These are phyloP conservation scores for Fomitopsis palustris DNA, from an alignment of 1,284 basidiomycete genomes.

Conservation along the genomic window DNA sequence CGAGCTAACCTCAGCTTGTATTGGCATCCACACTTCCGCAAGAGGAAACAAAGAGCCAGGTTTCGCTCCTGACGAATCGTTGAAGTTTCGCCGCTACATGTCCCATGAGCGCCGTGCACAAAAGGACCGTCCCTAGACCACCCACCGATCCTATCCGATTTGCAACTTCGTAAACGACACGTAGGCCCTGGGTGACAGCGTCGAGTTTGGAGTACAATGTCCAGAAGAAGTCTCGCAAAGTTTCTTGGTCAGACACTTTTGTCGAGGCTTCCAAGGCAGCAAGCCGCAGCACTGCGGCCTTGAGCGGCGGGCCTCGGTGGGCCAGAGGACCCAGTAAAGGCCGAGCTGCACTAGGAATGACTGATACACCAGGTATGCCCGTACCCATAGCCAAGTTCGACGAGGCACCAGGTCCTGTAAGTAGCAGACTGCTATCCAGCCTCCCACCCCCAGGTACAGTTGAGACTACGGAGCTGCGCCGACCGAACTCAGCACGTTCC, in stretches of 20 bases:
- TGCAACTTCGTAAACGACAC: conserved; percentile 90
- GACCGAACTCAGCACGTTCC: conserved; percentile 77
- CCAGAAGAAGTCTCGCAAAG: conserved; percentile 95
- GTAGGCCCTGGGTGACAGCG: conserved; percentile 91
- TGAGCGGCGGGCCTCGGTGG: conserved; percentile 25
- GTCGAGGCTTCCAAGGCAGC: conserved; percentile 74
- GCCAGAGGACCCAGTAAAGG: conserved; percentile 2
- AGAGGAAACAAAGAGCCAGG: conserved; percentile 75
- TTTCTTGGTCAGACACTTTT: conserved; percentile 78
- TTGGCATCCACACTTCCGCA: conserved; percentile 87
- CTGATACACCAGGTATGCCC: conserved; percentile 20
- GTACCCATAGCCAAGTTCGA: conserved; percentile 16
- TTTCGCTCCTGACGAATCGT: conserved; percentile 75
- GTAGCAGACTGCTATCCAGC: conserved; percentile 41
- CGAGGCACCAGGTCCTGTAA: conserved; percentile 26
- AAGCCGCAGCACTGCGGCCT: conserved; percentile 59
- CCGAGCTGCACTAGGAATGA: conserved; percentile 14
- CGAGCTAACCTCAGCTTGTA: conserved; percentile 78
- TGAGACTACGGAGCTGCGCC: conserved; percentile 45
- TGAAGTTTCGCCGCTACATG: conserved; percentile 79
- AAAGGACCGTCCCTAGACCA: conserved; percentile 6
- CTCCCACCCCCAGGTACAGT: conserved; percentile 14
- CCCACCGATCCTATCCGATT: conserved; percentile 84
- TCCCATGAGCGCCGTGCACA: background rate
- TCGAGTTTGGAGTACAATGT: conserved; percentile 96